Evolutionary conservation across 2,329 filamentous ascomycete genomes (phyloP), one percentile per base, ranked within the genome.

Genomic region (Orbilia oligospora): DNA sequence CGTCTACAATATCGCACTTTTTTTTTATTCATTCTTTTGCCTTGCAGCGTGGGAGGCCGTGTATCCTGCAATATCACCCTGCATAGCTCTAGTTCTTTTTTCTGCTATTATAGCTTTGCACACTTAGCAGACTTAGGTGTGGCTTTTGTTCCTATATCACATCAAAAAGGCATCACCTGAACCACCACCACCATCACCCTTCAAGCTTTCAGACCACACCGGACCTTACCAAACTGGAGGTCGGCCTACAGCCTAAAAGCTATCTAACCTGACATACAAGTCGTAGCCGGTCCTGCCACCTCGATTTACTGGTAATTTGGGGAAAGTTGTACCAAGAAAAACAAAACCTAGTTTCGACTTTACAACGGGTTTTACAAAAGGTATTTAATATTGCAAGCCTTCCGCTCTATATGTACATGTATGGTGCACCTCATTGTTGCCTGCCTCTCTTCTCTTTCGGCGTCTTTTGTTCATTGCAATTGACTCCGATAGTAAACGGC

Each of bases 111-210:
- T 36, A 58, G 30, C 24, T 61, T n/a, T 58, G 55, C 41, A 68
- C 16, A 36, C 38, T 41, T 41, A 41, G 53, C 41, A 14, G 22
- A 12, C 9, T 16, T 24, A 27, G 36, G 36, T 38, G 36, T 38
- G 36, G 36, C 18, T 44, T 16, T 30, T 41, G 9, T 24, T 63
- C 24, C 18, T 61, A 33, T 53, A 51, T 38, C 27, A 12, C 46
- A 68, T 73, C 64, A 46, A 75, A 24, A 49, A 69, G 18, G 48
- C 49, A 76, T 76, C 66, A 71, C 72, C 72, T 71, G 66, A 51
- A 65, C 72, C 66, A 71, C n/a, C n/a, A n/a, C n/a, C n/a, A n/a
- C n/a, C n/a, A n/a, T n/a, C n/a, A n/a, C 66, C 44, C 48, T 49
- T 16, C 27, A 51, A 65, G 38, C 12, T 22, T 24, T 38, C 55